phyloP scores from a whole-genome alignment of 371 early-diverging fungal species.

The Nematocida sp. region DNA sequence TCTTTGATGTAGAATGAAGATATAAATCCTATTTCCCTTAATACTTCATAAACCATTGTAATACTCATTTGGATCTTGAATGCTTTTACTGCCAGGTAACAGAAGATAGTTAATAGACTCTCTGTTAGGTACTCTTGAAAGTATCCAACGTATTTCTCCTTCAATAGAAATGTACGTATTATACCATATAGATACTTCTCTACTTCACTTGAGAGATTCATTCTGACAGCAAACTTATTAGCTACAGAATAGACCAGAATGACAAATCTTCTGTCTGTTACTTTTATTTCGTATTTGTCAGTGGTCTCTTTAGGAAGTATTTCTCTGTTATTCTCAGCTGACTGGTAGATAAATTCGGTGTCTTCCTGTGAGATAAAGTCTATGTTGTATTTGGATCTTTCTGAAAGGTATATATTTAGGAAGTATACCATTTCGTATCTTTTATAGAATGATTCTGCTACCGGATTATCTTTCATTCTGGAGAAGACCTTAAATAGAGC shows the following conservation, averaged over 20 bases:
- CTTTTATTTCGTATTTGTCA: neutral
- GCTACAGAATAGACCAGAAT: slow-evolving; percentile 5
- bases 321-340: neutral
- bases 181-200: slow-evolving; percentile 6
- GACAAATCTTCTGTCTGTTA: slow-evolving; percentile 43
- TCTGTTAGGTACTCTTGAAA: slow-evolving; percentile 43
- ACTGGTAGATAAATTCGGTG: slow-evolving; percentile 18
- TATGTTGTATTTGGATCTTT: neutral
- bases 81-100: slow-evolving; percentile 7
- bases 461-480: slow-evolving; percentile 4
- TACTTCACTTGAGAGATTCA: neutral
- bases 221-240: neutral
- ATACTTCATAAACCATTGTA: neutral
- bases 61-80: neutral
- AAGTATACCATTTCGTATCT: slow-evolving; percentile 42
- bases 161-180: slow-evolving; percentile 17
- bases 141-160: slow-evolving; percentile 36
- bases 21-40: slow-evolving; percentile 25
- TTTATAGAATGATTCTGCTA: slow-evolving; percentile 14
- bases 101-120: slow-evolving; percentile 5
- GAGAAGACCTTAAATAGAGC: slow-evolving; percentile 19
- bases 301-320: neutral
- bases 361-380: slow-evolving; percentile 7
- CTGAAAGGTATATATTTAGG: slow-evolving; percentile 23
- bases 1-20: slow-evolving; percentile 7